Evolutionary conservation across 176 grass and related monocot genomes (phyloP).

Genomic region (Dendrocalamus sinicus): DNA sequence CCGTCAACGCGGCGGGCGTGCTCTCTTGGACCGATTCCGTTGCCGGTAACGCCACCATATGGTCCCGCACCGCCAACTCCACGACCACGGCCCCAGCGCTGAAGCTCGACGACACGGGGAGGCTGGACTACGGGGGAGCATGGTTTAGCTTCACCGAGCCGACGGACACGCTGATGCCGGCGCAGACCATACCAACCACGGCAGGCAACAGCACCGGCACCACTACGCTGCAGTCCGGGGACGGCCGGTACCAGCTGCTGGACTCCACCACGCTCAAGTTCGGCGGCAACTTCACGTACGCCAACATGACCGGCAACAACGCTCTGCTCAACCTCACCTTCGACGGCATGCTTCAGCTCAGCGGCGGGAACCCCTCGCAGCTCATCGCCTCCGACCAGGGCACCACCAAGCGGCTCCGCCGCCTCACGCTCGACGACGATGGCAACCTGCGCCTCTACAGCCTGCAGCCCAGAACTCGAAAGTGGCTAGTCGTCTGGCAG

Average conservation of each 20-base stretch:
- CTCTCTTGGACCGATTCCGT: conserved; percentile 43
- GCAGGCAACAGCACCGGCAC: background rate
- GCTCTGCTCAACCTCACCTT: conserved; percentile 38
- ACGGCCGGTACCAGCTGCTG: conserved; percentile 42
- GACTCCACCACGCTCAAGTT: conserved; percentile 31
- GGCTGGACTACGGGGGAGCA: background rate
- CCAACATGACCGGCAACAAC: background rate
- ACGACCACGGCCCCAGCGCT: background rate
- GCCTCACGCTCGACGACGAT: conserved; percentile 73
- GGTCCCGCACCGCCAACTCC: background rate
- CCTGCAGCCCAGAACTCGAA: background rate
- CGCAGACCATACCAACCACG: conserved; percentile 32
- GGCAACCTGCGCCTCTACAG: conserved; percentile 88
- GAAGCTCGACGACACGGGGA: conserved; percentile 34
- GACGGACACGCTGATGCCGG: conserved; percentile 67
- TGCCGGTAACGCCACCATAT: background rate
- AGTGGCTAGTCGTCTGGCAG: conserved; percentile 67
- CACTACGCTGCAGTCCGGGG: conserved; percentile 38
- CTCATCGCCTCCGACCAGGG: conserved; percentile 59
- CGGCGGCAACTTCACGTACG: background rate
- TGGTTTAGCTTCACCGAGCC: conserved; percentile 56
- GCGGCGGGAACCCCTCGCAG: rapidly evolving
- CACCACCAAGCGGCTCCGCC: conserved; percentile 25
- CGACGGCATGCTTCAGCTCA: conserved; percentile 39
- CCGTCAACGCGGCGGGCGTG: conserved; percentile 29